Evolutionary conservation across 2,329 filamentous ascomycete species (phyloP).

Genomic region (Teratosphaeria viscida): DNA sequence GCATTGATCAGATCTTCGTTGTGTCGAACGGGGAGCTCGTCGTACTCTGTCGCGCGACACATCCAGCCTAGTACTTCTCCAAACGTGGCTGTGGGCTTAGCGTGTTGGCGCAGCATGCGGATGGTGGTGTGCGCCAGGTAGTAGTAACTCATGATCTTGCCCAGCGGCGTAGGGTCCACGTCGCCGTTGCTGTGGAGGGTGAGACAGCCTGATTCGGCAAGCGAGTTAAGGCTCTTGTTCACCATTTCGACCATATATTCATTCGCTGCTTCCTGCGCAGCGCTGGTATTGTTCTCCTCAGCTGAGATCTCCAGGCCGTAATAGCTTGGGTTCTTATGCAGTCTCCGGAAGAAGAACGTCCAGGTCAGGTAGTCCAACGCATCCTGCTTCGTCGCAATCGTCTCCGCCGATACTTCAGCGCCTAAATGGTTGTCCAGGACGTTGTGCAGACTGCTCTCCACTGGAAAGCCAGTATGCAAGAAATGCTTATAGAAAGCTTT

Average conservation of each 20-base stretch:
- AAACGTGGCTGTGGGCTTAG: constrained; percentile 65
- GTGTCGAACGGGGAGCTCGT: constrained; percentile 92
- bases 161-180: constrained; percentile 78
- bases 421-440: constrained; percentile 95
- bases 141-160: constrained; percentile 99
- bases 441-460: constrained; percentile 91
- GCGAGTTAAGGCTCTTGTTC: constrained; percentile 69
- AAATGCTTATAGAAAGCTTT: constrained; percentile 99
- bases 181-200: constrained; percentile 76
- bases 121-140: constrained; percentile 92
- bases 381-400: constrained; percentile 88
- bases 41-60: constrained; percentile 86
- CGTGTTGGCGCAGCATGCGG: constrained; percentile 58
- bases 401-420: constrained; percentile 88
- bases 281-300: constrained; percentile 80
- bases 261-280: constrained; percentile 78
- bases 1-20: constrained; percentile 97
- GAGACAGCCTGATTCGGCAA: constrained; percentile 77
- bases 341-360: constrained; percentile 96
- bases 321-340: constrained; percentile 98
- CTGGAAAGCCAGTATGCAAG: constrained; percentile 91
- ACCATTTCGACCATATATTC: constrained; percentile 93
- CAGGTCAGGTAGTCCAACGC: constrained; percentile 95
- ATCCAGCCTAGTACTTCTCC: constrained; percentile 83
- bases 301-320: constrained; percentile 90